phyloP scores from a whole-genome alignment of 139 green algal species.

The Coelastrella sp. region DNA sequence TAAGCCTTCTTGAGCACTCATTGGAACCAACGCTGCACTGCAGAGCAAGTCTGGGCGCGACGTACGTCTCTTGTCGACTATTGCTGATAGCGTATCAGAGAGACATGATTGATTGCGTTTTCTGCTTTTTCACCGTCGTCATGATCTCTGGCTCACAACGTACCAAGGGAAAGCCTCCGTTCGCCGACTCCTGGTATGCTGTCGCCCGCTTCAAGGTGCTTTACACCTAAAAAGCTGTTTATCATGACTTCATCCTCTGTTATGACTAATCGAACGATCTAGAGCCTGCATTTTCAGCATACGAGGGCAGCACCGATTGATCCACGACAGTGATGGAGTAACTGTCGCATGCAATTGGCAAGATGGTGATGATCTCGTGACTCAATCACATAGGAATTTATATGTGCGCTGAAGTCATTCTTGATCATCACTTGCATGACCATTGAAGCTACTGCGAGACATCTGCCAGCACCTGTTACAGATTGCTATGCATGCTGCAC shows the following conservation, averaged over 20 bases:
- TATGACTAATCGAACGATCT: too few species aligned
- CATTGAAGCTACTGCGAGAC: not conserved
- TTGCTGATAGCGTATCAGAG: not conserved
- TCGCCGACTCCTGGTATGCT: too few species aligned
- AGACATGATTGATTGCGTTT: not conserved
- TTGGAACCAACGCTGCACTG: not conserved
- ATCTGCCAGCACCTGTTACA: not conserved
- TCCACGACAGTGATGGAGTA: too few species aligned
- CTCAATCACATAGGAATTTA: too few species aligned
- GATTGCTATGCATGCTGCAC: too few species aligned
- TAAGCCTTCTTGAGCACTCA: not conserved
- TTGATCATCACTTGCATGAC: too few species aligned
- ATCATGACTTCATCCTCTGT: not conserved
- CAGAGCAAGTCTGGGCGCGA: not conserved
- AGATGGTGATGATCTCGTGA: too few species aligned
- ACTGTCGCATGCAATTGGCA: too few species aligned
- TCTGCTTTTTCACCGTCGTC: too few species aligned
- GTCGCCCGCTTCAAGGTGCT: too few species aligned
- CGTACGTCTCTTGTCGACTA: not conserved
- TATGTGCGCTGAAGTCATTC: too few species aligned
- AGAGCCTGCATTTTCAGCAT: not conserved
- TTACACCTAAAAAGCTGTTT: not conserved
- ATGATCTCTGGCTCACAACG: not conserved
- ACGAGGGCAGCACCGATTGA: not conserved
- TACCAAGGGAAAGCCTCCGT: not conserved